Base-by-base conservation (phyloP, 2,329 filamentous ascomycete species). In the Phoma sp. region DNA sequence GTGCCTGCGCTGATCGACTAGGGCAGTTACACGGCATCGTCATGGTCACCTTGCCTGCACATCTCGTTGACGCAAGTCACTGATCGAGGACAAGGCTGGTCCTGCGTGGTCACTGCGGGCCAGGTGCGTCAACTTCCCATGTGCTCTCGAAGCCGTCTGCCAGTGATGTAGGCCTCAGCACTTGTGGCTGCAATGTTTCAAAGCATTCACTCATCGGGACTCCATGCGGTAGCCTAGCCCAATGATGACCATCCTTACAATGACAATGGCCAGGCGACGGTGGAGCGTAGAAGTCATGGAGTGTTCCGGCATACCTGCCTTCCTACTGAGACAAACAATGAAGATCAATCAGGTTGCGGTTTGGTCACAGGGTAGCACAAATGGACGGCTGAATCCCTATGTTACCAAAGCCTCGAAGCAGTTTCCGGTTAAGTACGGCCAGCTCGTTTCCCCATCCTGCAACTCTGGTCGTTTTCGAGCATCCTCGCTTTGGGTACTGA, bases 311-410 rank as follows among this genome's bases (percentile, higher is more conserved):
- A 42, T 40, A 47, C 53, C 47, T 47, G 30, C 47, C 36, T 38
- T 36, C 43, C 41, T 43, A 47, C 54, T 62, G 45, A 61, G 57
- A 62, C 59, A 60, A 55, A 52, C 45, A 44, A 52, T 46, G 47
- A 49, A 55, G 51, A 57, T 55, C 49, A 35, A 40, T 42, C 44
- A 37, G 40, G 48, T 45, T 52, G 50, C 52, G 47, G 50, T 49
- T 30, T 58, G 57, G 48, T 65, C 57, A 66, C 54, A 55, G 47
- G 54, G 62, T 66, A 55, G 60, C 64, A 71, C 65, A 52, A 57
- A 60, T 53, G 57, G 56, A 60, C 53, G 52, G 60, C 48, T 62
- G 53, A 51, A 52, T 33, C 27, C 18, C 37, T 39, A 42, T 43
- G 48, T 46, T 57, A 35, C 54, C 52, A 47, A 41, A 57, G 40